Evolutionary conservation across 2,329 filamentous ascomycete species (phyloP).

Genomic region (Geosmithia flava): DNA sequence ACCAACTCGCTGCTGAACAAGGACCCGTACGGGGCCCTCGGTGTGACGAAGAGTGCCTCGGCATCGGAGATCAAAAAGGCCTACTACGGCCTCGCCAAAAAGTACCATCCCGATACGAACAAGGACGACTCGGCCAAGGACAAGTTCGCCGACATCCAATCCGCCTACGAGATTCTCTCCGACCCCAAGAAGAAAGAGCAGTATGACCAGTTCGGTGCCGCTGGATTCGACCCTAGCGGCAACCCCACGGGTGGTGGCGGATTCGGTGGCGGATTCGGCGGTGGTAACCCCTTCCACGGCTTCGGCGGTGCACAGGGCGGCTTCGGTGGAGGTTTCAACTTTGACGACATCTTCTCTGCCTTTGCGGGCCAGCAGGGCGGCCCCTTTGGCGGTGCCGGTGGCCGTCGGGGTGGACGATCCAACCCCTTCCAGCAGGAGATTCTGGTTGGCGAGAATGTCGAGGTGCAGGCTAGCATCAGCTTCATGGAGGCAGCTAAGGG

Average conservation of each 20-base stretch:
- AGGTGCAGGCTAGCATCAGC: slow-evolving; percentile 82
- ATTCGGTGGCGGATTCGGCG: slow-evolving; percentile 37
- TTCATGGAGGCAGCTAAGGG: slow-evolving; percentile 97
- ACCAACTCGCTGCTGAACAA: slow-evolving; percentile 43
- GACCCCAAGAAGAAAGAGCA: slow-evolving; percentile 89
- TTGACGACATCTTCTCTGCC: slow-evolving; percentile 88
- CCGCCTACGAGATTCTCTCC: slow-evolving; percentile 85
- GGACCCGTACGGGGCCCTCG: slow-evolving; percentile 80
- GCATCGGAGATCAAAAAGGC: slow-evolving; percentile 91
- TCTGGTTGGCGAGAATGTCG: slow-evolving; percentile 89
- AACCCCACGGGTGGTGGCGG: slow-evolving; percentile 43
- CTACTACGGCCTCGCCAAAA: slow-evolving; percentile 95
- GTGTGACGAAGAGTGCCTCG: slow-evolving; percentile 71
- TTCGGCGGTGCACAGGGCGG: slow-evolving; percentile 39
- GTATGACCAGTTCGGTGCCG: slow-evolving; percentile 80
- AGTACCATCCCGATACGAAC: slow-evolving; percentile 96
- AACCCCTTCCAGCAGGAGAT: slow-evolving; percentile 68
- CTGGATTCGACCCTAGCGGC: slow-evolving; percentile 72
- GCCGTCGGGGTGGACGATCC: slow-evolving; percentile 31
- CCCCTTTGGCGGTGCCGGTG: slow-evolving; percentile 39
- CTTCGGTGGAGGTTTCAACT: slow-evolving; percentile 78
- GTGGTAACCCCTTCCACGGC: slow-evolving; percentile 51
- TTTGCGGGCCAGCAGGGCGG: slow-evolving; percentile 48
- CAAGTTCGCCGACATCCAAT: slow-evolving; percentile 84
- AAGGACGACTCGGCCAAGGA: slow-evolving; percentile 91